Conservation (phyloP, 345 rosid genomes). For the Linum usitatissimum region DNA sequence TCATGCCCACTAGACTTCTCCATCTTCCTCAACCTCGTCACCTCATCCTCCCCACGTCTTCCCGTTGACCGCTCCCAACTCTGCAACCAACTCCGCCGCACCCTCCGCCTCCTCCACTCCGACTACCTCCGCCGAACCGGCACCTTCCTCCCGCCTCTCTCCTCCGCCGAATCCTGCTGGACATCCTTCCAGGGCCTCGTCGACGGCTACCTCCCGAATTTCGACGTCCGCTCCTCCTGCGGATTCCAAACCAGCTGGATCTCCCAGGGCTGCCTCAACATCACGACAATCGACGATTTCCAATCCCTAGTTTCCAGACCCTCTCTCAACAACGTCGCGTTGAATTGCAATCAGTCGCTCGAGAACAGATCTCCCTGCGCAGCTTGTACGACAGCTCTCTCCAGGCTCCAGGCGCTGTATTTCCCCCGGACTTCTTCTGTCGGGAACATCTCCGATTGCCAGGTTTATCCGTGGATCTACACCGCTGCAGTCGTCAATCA, state of each 20-base stretch:
- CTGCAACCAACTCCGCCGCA: slow-evolving; percentile 53
- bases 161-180: slow-evolving; percentile 68
- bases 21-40: slow-evolving; percentile 26
- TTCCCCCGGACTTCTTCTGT: slow-evolving; percentile 29
- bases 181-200: slow-evolving; percentile 32
- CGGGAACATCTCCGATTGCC: slow-evolving; percentile 62
- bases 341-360: slow-evolving; percentile 60
- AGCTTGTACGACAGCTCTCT: slow-evolving; percentile 44
- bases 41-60: slow-evolving; percentile 8
- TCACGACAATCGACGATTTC: slow-evolving; percentile 48
- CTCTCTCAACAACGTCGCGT: slow-evolving; percentile 17
- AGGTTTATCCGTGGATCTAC: slow-evolving; percentile 48
- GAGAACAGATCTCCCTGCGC: slow-evolving; percentile 62
- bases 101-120: slow-evolving; percentile 62
- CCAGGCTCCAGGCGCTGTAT: slow-evolving; percentile 32
- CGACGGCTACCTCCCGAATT: slow-evolving; percentile 22
- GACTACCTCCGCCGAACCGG: slow-evolving; percentile 40
- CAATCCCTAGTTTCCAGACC: slow-evolving; percentile 34
- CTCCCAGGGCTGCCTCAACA: slow-evolving; percentile 63
- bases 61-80: slow-evolving; percentile 11
- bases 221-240: slow-evolving; percentile 46
- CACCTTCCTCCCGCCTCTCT: slow-evolving; percentile 48
- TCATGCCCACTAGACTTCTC: slow-evolving; percentile 59
- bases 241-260: slow-evolving; percentile 72
- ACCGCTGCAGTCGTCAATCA: slow-evolving; percentile 54